phyloP scores from a whole-genome alignment of 1,284 basidiomycete species.

The Stygiomarasmius scandens region DNA sequence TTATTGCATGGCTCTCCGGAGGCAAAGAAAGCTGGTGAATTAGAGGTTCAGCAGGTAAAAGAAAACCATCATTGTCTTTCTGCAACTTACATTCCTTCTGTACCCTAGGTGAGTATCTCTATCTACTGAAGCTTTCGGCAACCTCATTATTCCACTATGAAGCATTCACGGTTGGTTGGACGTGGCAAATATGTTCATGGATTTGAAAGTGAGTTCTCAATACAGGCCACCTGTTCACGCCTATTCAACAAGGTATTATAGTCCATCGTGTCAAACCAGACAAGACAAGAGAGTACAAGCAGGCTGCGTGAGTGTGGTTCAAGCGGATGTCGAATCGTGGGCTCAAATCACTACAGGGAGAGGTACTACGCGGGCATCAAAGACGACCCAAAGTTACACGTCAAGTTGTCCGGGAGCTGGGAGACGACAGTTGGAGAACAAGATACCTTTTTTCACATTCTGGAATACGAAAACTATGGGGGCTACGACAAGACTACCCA shows the following conservation, averaged over 20 bases:
- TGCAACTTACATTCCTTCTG: not conserved
- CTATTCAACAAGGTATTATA: constrained; percentile 28
- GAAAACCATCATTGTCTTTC: not conserved
- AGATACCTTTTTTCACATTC: constrained; percentile 83
- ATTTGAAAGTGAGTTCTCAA: constrained; percentile 69
- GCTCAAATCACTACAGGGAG: constrained; percentile 50
- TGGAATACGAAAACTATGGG: constrained; percentile 89
- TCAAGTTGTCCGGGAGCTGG: constrained; percentile 92
- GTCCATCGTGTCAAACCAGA: constrained; percentile 86
- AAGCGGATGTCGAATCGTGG: constrained; percentile 11
- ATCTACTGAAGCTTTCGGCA: not conserved
- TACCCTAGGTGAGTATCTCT: not conserved
- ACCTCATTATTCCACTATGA: not conserved
- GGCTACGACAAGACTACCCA: constrained; percentile 77
- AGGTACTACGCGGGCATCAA: constrained; percentile 80
- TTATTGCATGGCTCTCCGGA: constrained; percentile 78
- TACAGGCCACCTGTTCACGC: not conserved
- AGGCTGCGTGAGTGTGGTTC: constrained; percentile 69
- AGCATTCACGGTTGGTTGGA: constrained; percentile 81
- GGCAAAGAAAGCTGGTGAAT: constrained; percentile 81
- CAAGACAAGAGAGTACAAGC: constrained; percentile 79
- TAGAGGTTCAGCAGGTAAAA: constrained; percentile 60
- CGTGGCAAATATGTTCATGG: constrained; percentile 88
- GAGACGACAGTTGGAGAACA: constrained; percentile 86
- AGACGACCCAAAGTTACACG: constrained; percentile 69